phyloP scores from a whole-genome alignment of 2,329 filamentous ascomycete species.

The Pleoardoris graminearum region DNA sequence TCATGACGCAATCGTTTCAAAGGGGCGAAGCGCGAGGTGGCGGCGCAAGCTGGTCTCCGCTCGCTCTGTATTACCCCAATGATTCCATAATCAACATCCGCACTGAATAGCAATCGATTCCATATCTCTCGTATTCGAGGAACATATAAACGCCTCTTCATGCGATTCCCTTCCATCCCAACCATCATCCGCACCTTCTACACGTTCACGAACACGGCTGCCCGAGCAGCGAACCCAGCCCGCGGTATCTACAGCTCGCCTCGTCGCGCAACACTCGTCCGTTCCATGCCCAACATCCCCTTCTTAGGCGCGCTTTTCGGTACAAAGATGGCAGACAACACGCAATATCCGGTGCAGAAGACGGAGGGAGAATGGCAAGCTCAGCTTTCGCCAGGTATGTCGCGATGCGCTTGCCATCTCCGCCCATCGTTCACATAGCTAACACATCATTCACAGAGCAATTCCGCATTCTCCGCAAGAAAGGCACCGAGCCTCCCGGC shows the following conservation, averaged over 20 bases:
- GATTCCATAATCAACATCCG: slow-evolving; percentile 27
- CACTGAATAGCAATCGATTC: background rate
- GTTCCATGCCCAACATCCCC: slow-evolving; percentile 75
- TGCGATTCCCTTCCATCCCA: slow-evolving; percentile 56
- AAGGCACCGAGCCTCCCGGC: slow-evolving; percentile 83
- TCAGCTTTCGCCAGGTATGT: slow-evolving; percentile 70
- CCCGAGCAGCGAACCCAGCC: slow-evolving; percentile 39
- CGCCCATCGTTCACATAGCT: background rate
- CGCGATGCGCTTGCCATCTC: background rate
- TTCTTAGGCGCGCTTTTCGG: slow-evolving; percentile 78
- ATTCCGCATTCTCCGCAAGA: slow-evolving; percentile 89
- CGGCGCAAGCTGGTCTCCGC: slow-evolving; percentile 36
- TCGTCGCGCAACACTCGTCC: slow-evolving; percentile 32
- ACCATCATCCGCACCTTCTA: slow-evolving; percentile 54
- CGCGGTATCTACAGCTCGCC: slow-evolving; percentile 33
- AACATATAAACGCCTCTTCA: slow-evolving; percentile 30
- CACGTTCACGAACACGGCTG: slow-evolving; percentile 51
- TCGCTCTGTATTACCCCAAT: too few species aligned
- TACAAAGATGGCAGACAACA: slow-evolving; percentile 54
- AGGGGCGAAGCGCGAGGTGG: slow-evolving; percentile 17
- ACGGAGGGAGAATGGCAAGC: slow-evolving; percentile 86
- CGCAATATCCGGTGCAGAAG: slow-evolving; percentile 80
- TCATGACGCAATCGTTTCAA: slow-evolving; percentile 36
- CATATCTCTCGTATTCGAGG: background rate
- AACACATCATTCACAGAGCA: slow-evolving; percentile 66